A percentile compares a stretch with the other conserved stretches of the same genome.
phyloP scores from a whole-genome alignment of 176 grass and related monocot species.

The Typha latifolia region DNA sequence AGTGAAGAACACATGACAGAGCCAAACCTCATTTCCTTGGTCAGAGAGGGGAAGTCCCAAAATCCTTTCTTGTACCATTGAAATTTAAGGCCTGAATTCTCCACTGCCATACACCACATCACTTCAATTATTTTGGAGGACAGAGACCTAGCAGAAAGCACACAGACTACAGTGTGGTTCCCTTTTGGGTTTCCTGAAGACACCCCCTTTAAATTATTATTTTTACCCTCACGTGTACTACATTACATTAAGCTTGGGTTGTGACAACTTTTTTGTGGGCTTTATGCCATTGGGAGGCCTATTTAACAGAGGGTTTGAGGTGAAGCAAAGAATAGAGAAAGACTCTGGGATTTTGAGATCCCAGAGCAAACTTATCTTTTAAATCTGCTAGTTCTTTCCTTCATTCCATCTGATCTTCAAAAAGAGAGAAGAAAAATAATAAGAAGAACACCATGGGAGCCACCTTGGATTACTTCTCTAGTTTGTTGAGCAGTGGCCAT shows the following conservation, averaged over 20 bases:
- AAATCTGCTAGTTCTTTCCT: no score
- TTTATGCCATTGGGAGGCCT: not conserved
- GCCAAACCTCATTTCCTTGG: no score
- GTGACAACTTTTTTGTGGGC: not conserved
- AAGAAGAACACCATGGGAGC: slow-evolving; percentile 25
- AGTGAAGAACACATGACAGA: no score
- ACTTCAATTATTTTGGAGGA: no score
- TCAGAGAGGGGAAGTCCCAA: no score
- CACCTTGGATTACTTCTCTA: slow-evolving; percentile 45
- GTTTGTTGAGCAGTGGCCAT: slow-evolving; percentile 34
- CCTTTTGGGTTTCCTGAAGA: not conserved
- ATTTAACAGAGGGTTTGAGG: slow-evolving; percentile 1
- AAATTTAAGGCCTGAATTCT: no score
- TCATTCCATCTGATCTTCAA: no score
- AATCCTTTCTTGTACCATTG: no score
- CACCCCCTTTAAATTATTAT: not conserved
- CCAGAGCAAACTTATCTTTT: no score
- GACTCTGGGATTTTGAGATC: not conserved
- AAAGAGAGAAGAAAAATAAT: not conserved
- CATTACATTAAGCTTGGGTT: not conserved
- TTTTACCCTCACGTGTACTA: not conserved
- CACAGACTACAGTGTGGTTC: no score
- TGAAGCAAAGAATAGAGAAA: not conserved
- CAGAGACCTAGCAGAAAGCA: no score
- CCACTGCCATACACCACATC: no score